These are phyloP conservation scores for Graphilbum fragrans DNA, from an alignment of 2,329 filamentous ascomycete genomes.

Conservation along the genomic window DNA sequence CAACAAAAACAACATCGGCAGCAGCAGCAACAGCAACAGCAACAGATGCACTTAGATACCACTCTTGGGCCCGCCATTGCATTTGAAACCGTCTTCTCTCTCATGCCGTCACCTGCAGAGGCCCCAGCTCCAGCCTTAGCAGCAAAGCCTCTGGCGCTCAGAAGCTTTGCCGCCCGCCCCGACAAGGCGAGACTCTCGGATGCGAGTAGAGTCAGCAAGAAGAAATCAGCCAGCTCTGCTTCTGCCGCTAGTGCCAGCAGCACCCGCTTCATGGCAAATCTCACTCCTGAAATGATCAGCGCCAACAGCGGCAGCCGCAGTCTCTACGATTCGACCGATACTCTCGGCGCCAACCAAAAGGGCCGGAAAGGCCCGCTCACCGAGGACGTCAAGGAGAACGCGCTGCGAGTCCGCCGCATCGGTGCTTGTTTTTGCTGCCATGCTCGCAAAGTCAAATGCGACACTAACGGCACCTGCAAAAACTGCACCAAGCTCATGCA, in stretches of 20 bases:
- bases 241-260: conserved; percentile 1
- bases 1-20: not conserved
- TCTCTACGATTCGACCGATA: conserved; percentile 42
- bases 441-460: conserved; percentile 46
- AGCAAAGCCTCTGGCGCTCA: conserved; percentile 4
- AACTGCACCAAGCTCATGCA: conserved; percentile 41
- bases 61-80: no score
- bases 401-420: conserved; percentile 38
- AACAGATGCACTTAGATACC: no score
- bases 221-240: conserved; percentile 15
- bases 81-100: no score
- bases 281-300: conserved; percentile 40
- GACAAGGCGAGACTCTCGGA: conserved; percentile 29
- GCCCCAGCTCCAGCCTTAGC: not conserved
- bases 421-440: conserved; percentile 50
- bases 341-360: conserved; percentile 37
- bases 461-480: conserved; percentile 41
- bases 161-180: conserved; percentile 16
- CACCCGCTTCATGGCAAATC: conserved; percentile 38
- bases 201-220: conserved; percentile 28
- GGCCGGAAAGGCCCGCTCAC: conserved; percentile 44
- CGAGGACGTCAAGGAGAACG: conserved; percentile 40
- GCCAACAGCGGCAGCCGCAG: conserved; percentile 36
- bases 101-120: not conserved
- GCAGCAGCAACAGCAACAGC: not conserved